A percentile compares a stretch with the other conserved stretches of the same genome.
Conservation (phyloP, 2,329 filamentous ascomycete genomes). For the Botrytis cinerea region DNA sequence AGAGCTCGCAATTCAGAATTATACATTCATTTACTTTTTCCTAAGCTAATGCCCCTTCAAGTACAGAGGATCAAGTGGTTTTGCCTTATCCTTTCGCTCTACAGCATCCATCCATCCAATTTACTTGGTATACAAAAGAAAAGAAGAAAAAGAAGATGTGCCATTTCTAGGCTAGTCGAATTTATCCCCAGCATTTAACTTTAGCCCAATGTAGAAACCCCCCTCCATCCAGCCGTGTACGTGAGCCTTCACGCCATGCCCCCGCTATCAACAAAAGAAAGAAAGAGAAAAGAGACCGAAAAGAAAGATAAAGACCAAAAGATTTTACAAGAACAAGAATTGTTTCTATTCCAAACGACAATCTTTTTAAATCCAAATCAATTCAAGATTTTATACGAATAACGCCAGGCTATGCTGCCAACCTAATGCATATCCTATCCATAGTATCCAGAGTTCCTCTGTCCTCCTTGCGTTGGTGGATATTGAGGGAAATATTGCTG, state of each 20-base stretch:
- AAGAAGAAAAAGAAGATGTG: not conserved
- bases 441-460: conserved; percentile 29
- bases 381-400: not conserved
- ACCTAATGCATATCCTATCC: conserved; percentile 25
- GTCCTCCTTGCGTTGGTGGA: conserved; percentile 28
- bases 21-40: not conserved
- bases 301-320: not conserved
- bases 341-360: not conserved
- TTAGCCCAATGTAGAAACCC: not conserved
- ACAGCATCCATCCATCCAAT: not conserved
- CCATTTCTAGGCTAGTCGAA: not conserved
- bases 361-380: not conserved
- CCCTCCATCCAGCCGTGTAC: not conserved
- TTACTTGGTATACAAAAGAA: not conserved
- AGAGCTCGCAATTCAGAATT: not conserved
- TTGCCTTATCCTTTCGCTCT: not conserved
- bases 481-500: conserved; percentile 31
- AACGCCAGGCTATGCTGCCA: conserved; percentile 8
- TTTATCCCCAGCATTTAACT: not conserved
- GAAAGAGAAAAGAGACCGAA: not conserved
- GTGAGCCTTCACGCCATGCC: not conserved
- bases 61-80: not conserved
- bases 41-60: not conserved
- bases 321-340: not conserved
- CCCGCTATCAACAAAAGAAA: conserved; percentile 7